A percentile compares a stretch with the other conserved stretches of the same genome.
phyloP scores from a whole-genome alignment of 2,329 filamentous ascomycete species.

The Colletotrichum lindemuthianum region DNA sequence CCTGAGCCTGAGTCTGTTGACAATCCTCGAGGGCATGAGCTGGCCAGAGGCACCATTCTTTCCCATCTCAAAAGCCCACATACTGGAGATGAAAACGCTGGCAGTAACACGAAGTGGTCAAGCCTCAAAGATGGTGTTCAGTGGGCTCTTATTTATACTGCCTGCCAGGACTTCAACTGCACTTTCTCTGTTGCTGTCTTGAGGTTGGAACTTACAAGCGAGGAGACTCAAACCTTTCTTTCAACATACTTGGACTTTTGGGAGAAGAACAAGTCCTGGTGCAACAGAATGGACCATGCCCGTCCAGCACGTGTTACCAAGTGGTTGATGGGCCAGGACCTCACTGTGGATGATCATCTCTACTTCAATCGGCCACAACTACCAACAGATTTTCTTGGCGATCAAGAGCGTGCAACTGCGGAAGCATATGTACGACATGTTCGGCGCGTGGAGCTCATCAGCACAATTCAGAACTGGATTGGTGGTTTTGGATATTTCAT shows the following conservation, averaged over 20 bases:
- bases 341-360: constrained; percentile 23
- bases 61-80: background rate
- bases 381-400: constrained; percentile 38
- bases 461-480: constrained; percentile 35
- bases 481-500: constrained; percentile 39
- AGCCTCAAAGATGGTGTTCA: constrained; percentile 2
- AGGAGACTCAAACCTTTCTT: constrained; percentile 17
- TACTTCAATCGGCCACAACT: constrained; percentile 39
- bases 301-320: constrained; percentile 4
- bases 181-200: background rate
- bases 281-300: constrained; percentile 24
- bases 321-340: constrained; percentile 23
- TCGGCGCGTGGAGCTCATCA: constrained; percentile 9
- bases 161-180: constrained; percentile 1
- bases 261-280: constrained; percentile 6
- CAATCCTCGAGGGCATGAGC: background rate
- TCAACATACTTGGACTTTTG: constrained; percentile 6
- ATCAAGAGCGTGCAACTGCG: constrained; percentile 35
- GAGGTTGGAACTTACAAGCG: background rate
- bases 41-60: too few relatives aligned
- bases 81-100: background rate
- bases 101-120: constrained; percentile 1
- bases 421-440: constrained; percentile 35
- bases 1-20: constrained; percentile 13
- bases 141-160: constrained; percentile 14